Conservation (phyloP, 345 rosid genomes). For the Erysimum cheiranthoides region DNA sequence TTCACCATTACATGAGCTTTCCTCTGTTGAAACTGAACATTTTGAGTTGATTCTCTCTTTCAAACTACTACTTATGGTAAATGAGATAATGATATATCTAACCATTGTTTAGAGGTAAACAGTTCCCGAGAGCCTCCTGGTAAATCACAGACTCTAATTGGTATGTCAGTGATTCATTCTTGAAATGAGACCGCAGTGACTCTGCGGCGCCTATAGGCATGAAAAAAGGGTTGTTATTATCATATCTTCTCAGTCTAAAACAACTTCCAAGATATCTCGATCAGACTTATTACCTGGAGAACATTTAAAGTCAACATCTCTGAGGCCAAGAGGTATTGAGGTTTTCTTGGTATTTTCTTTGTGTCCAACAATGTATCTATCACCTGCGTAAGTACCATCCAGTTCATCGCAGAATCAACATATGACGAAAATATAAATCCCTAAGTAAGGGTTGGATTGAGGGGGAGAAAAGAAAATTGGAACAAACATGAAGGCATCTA, state of each 20-base stretch:
- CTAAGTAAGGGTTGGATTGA: constrained; percentile 15
- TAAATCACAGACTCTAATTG: constrained; percentile 76
- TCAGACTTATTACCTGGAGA: constrained; percentile 62
- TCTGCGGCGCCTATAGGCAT: constrained; percentile 59
- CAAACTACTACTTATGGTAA: constrained; percentile 20
- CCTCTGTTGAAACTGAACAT: constrained; percentile 47
- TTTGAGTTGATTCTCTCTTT: constrained; percentile 19
- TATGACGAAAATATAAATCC: background rate
- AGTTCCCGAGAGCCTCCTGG: constrained; percentile 69
- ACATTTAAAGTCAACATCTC: constrained; percentile 74
- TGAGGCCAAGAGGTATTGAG: constrained; percentile 83
- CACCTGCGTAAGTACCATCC: constrained; percentile 50
- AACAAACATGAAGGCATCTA: constrained; percentile 33
- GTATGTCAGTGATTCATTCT: constrained; percentile 58
- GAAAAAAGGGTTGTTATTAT: constrained; percentile 21
- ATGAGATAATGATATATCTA: constrained; percentile 21
- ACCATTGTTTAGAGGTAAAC: constrained; percentile 59
- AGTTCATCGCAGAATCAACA: background rate
- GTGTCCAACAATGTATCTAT: constrained; percentile 76
- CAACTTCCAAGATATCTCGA: constrained; percentile 1
- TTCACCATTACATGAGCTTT: constrained; percentile 30
- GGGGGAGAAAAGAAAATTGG: no score
- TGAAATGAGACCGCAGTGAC: constrained; percentile 67
- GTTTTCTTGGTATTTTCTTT: constrained; percentile 66
- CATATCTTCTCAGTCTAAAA: constrained; percentile 12